phyloP scores from a whole-genome alignment of 176 grass and related monocot genomes.

The Zizania latifolia region DNA sequence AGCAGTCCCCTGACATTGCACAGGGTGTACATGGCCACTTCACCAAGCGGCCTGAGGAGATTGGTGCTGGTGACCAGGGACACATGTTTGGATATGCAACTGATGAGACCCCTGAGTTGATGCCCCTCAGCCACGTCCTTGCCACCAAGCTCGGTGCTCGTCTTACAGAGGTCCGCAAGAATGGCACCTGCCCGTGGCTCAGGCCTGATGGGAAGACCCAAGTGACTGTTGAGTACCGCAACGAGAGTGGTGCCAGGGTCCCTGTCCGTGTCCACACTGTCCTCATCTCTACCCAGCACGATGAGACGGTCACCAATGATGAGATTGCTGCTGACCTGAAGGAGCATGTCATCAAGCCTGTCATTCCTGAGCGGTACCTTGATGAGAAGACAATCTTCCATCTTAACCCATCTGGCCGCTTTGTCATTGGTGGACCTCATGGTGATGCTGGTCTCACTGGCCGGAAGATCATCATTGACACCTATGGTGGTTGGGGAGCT shows the following conservation, averaged over 20 bases:
- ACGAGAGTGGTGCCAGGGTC: constrained; percentile 43
- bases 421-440: constrained; percentile 53
- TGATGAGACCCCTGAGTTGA: constrained; percentile 55
- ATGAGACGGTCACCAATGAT: constrained; percentile 54
- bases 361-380: constrained; percentile 50
- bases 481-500: constrained; percentile 52
- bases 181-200: constrained; percentile 46
- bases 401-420: constrained; percentile 53
- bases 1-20: constrained; percentile 53
- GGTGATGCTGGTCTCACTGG: constrained; percentile 59
- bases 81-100: constrained; percentile 62
- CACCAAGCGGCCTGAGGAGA: constrained; percentile 59
- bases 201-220: constrained; percentile 55
- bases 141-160: constrained; percentile 49
- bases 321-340: constrained; percentile 56
- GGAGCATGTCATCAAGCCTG: constrained; percentile 55
- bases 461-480: constrained; percentile 58
- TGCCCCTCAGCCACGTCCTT: constrained; percentile 61
- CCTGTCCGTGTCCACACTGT: constrained; percentile 45
- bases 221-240: constrained; percentile 54
- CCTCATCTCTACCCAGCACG: constrained; percentile 60
- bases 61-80: constrained; percentile 56
- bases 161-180: constrained; percentile 55
- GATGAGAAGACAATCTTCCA: constrained; percentile 62
- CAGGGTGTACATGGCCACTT: constrained; percentile 55